phyloP scores from a whole-genome alignment of 805 yeast genomes.

The Candida khao-thaluensis region DNA sequence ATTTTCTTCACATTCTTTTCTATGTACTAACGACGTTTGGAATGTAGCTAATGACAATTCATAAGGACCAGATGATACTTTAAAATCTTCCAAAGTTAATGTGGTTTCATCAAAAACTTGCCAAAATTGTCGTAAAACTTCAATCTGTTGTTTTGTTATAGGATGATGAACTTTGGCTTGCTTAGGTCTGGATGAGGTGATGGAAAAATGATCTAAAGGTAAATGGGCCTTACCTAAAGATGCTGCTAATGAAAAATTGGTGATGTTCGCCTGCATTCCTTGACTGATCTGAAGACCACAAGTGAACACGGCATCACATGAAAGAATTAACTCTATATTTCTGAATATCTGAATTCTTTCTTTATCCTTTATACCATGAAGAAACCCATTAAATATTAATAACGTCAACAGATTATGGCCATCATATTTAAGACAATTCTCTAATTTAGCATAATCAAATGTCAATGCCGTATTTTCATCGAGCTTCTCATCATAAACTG shows the following conservation, averaged over 20 bases:
- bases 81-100: conserved; percentile 26
- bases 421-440: conserved; percentile 17
- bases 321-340: conserved; percentile 23
- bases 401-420: conserved; percentile 18
- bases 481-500: conserved; percentile 12
- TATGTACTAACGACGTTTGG: conserved; percentile 16
- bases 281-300: conserved; percentile 12
- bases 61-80: conserved; percentile 19
- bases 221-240: conserved; percentile 20
- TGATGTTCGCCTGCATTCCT: conserved; percentile 13
- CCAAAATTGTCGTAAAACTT: conserved; percentile 12
- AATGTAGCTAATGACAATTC: conserved; percentile 22
- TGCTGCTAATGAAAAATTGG: conserved; percentile 16
- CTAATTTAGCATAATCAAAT: conserved; percentile 24
- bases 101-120: conserved; percentile 15
- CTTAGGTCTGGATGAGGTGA: background rate
- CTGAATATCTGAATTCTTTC: conserved; percentile 22
- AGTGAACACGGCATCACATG: conserved; percentile 21
- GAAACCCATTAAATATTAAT: conserved; percentile 22
- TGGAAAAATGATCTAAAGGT: conserved; percentile 17
- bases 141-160: conserved; percentile 7
- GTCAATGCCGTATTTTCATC: conserved; percentile 16
- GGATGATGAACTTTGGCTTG: conserved; percentile 11
- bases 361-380: conserved; percentile 18
- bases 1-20: conserved; percentile 13